Evolutionary conservation across 208 protist species (phyloP), one percentile per base, ranked within the genome.

Genomic region (Acanthamoeba polyphaga): DNA sequence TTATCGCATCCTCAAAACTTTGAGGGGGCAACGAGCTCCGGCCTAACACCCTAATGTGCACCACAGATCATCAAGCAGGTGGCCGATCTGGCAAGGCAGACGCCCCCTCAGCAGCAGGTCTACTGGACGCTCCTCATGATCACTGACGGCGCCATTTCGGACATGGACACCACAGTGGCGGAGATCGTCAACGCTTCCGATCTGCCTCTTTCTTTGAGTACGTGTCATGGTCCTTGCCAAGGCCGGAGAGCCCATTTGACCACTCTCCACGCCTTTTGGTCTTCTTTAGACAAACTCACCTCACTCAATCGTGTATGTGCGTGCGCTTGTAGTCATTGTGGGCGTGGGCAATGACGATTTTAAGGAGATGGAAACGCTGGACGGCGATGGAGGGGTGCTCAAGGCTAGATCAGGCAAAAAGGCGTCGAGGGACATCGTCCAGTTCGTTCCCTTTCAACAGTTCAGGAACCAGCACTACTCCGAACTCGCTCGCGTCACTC

Each of bases 361-460:
- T 53, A 68, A 58, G 34, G 34, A 87, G 7, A 96, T 96, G 95
- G 90, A 96, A 4, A 17, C 0, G 22, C 72, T 96, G 12, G 92
- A 95, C 43, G 68, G 38, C 1, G 92, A 95, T 43, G 92, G 64
- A 0, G 1, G 27, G 8, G 60, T 76, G 43, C 76, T 92, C 8
- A 34, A 19, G 1, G 38, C 49, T 0, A 1, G 34, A 12, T 51
- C n/a, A 3, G 74, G 74, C 1, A 62, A 82, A 12, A 60, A 3
- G 3, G 87, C 70, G 19, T 70, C 95, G 2, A 95, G 97, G 22
- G 97, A 98, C 94, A 87, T 98, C 51, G 97, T 98, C 19, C 97
- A 98, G 95, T 98, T 98, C 74, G 97, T 98, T 46, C 96, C 97
- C 2, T 97, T 98, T 80, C 97, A 92, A 15, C 76, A 97, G 19